Evolutionary conservation across 345 rosid species (phyloP).

Genomic region (Angophora floribunda): DNA sequence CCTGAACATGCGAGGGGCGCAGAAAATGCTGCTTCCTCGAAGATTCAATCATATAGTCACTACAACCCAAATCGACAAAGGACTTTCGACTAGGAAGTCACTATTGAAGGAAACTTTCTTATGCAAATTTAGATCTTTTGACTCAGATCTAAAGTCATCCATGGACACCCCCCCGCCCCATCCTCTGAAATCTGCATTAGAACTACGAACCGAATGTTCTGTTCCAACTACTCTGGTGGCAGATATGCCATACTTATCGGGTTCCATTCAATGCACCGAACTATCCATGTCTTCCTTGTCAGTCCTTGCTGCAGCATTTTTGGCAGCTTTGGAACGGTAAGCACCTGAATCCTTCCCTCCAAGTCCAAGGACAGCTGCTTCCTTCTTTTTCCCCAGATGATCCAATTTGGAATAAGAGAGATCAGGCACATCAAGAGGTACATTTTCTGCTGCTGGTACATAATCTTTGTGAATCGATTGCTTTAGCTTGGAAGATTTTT

Average conservation of each 20-base stretch:
- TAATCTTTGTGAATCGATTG: slow-evolving; percentile 7
- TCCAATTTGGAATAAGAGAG: slow-evolving; percentile 5
- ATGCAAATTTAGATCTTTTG: slow-evolving; percentile 6
- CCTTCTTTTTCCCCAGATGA: slow-evolving; percentile 13
- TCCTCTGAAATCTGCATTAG: slow-evolving; percentile 34
- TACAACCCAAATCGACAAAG: no score
- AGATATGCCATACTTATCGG: slow-evolving; percentile 2
- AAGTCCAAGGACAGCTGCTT: background rate
- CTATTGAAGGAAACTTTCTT: slow-evolving; percentile 11
- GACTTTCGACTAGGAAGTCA: slow-evolving; percentile 59
- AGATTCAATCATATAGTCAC: slow-evolving; percentile 17
- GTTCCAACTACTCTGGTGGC: slow-evolving; percentile 8
- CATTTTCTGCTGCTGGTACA: background rate
- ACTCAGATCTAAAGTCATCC: slow-evolving; percentile 3
- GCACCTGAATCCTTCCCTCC: background rate
- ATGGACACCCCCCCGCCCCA: slow-evolving; percentile 36
- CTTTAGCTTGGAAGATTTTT: slow-evolving; percentile 26
- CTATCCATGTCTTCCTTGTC: background rate
- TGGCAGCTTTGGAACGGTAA: background rate
- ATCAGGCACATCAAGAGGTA: background rate
- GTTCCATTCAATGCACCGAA: background rate
- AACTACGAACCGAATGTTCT: slow-evolving; percentile 15
- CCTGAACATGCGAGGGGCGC: slow-evolving; percentile 82
- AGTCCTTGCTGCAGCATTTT: background rate
- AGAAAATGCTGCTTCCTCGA: slow-evolving; percentile 39